phyloP scores from a whole-genome alignment of 352 stramenopile species.

The Globisporangium nunn region DNA sequence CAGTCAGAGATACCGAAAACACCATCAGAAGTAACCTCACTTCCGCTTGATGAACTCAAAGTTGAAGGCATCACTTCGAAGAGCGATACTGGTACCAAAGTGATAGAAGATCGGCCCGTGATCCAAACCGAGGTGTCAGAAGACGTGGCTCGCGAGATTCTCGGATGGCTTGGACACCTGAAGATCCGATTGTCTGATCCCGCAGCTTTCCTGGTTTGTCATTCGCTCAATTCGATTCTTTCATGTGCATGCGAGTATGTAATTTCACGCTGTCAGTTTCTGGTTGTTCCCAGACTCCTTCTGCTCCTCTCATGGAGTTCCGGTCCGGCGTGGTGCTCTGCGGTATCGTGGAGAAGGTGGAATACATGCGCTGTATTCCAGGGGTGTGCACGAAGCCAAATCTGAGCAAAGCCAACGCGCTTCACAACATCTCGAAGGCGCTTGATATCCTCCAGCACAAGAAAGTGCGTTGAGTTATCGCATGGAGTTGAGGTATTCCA shows the following conservation, averaged over 20 bases:
- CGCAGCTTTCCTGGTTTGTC: constrained; percentile 27
- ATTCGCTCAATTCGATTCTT: too few species aligned
- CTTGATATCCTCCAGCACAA: constrained; percentile 52
- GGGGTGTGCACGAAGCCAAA: constrained; percentile 28
- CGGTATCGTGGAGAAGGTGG: constrained; percentile 57
- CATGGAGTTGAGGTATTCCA: not conserved
- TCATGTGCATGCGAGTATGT: not conserved
- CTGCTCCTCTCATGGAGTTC: constrained; percentile 32
- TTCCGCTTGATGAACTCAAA: not conserved
- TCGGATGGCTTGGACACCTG: constrained; percentile 34
- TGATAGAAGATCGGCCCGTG: not conserved
- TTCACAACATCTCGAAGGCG: constrained; percentile 73
- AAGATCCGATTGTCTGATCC: constrained; percentile 20
- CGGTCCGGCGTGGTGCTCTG: constrained; percentile 55
- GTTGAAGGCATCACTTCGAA: not conserved
- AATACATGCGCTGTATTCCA: constrained; percentile 57
- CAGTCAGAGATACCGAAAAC: not conserved
- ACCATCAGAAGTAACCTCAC: not conserved
- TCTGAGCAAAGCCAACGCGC: constrained; percentile 38
- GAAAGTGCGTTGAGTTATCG: constrained; percentile 24
- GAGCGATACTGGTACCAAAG: not conserved
- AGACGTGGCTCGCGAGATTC: constrained; percentile 15
- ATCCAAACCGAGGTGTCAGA: not conserved
- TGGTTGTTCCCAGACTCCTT: constrained; percentile 17
- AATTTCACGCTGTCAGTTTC: not conserved